Evolutionary conservation across 345 rosid genomes (phyloP).

Genomic region (Bretschneidera sinensis): DNA sequence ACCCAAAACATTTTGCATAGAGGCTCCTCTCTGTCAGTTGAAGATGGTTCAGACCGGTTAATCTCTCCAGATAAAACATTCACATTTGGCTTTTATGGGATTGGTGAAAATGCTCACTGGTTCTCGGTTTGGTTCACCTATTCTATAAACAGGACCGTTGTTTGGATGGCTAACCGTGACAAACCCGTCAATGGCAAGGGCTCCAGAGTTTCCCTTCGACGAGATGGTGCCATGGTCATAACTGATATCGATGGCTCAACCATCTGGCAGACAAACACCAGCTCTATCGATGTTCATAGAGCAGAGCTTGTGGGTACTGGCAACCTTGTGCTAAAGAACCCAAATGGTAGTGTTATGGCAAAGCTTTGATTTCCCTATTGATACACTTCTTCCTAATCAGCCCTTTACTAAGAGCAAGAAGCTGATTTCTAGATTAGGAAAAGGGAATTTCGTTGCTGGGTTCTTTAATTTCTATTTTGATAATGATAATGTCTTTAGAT

Average conservation of each 20-base stretch:
- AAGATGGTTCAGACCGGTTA: constrained; percentile 19
- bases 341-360: constrained; percentile 29
- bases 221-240: constrained; percentile 29
- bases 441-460: constrained; percentile 24
- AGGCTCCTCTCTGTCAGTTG: constrained; percentile 31
- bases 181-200: constrained; percentile 39
- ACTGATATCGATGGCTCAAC: constrained; percentile 30
- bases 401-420: constrained; percentile 20
- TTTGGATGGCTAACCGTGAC: constrained; percentile 46
- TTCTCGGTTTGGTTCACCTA: constrained; percentile 40
- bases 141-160: constrained; percentile 25
- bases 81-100: constrained; percentile 37
- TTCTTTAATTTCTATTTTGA: constrained; percentile 27
- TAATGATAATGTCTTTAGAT: constrained; percentile 32
- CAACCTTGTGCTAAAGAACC: constrained; percentile 31
- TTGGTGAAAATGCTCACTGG: constrained; percentile 38
- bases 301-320: constrained; percentile 40
- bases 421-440: constrained; percentile 25
- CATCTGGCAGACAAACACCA: constrained; percentile 31
- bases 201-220: constrained; percentile 27
- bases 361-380: constrained; percentile 40
- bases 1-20: constrained; percentile 5
- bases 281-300: constrained; percentile 7
- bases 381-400: constrained; percentile 41
- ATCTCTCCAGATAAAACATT: constrained; percentile 30